Evolutionary conservation across 108 stramenopile genomes (phyloP).

Genomic region (Nitzschia sp.): DNA sequence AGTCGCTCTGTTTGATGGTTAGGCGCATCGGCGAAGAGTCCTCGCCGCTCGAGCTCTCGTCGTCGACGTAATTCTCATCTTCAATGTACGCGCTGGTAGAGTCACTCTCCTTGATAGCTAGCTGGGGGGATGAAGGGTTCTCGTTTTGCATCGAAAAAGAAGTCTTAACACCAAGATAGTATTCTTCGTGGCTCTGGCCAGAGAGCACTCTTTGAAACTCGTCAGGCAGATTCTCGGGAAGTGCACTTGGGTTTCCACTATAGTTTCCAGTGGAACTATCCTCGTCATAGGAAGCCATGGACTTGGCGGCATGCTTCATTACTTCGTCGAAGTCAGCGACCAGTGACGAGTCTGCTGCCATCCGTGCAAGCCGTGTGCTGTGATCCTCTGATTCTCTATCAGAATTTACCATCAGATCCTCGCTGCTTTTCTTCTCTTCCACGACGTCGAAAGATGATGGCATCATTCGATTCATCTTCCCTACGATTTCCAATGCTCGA

Average conservation of each 20-base stretch:
- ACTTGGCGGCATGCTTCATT: neutral
- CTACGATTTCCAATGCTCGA: too few species aligned
- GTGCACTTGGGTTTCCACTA: neutral
- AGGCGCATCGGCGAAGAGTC: neutral
- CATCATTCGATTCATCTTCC: too few species aligned
- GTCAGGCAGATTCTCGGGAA: conserved; percentile 1
- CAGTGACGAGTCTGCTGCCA: neutral
- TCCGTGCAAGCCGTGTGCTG: neutral
- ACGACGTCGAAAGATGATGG: neutral
- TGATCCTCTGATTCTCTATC: neutral
- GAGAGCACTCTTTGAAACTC: conserved; percentile 1
- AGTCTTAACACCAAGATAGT: neutral
- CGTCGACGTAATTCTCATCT: neutral
- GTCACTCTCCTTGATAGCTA: conserved; percentile 14
- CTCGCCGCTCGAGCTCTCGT: neutral
- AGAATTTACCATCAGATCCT: neutral
- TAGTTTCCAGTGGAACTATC: neutral
- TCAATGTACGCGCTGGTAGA: conserved; percentile 12
- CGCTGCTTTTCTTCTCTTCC: conserved; percentile 9
- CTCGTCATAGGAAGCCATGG: conserved; percentile 3
- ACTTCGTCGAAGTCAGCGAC: conserved; percentile 6
- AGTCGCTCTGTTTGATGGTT: too few species aligned
- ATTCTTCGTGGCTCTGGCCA: too few species aligned
- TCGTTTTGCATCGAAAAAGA: neutral
- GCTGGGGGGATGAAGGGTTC: neutral